A percentile compares a stretch with the other conserved stretches of the same genome.
These are phyloP conservation scores for Chlorella vulgaris DNA, from an alignment of 139 green algal species.

Conservation along the genomic window DNA sequence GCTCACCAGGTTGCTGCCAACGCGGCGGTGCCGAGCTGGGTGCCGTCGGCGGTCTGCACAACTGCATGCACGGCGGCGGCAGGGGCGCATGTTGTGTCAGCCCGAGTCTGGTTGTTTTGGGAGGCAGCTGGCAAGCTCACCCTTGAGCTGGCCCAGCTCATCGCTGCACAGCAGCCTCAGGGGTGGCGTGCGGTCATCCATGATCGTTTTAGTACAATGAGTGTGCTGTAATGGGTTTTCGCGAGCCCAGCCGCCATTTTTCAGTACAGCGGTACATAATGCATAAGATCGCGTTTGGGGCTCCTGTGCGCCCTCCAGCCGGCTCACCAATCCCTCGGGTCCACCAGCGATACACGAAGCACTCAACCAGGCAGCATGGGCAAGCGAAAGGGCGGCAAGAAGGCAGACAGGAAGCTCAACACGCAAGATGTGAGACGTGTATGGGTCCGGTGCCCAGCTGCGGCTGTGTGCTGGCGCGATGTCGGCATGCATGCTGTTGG, in stretches of 20 bases:
- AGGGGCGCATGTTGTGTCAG: background rate
- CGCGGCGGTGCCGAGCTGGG: background rate
- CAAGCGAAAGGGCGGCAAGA: slow-evolving; percentile 29
- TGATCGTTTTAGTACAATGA: background rate
- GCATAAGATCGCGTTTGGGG: too few species aligned
- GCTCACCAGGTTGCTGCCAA: slow-evolving; percentile 30
- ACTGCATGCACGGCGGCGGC: slow-evolving; percentile 24
- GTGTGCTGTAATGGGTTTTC: too few species aligned
- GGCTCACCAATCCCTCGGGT: too few species aligned
- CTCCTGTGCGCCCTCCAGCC: too few species aligned
- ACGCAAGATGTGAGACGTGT: slow-evolving; percentile 32
- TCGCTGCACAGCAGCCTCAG: slow-evolving; percentile 28
- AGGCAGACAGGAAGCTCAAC: slow-evolving; percentile 31
- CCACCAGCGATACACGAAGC: background rate
- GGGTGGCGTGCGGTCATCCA: slow-evolving; percentile 3
- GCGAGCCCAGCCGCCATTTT: background rate
- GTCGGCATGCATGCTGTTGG: slow-evolving; percentile 21
- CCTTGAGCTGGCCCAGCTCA: slow-evolving; percentile 43
- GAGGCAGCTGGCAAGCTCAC: background rate
- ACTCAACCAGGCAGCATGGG: slow-evolving; percentile 7
- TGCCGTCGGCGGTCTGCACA: slow-evolving; percentile 16
- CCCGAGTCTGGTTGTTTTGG: too few species aligned
- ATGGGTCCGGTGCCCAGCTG: background rate
- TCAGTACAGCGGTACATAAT: too few species aligned
- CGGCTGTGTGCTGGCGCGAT: background rate